Base-by-base conservation (phyloP, 2,329 filamentous ascomycete species). In the Akanthomyces muscarius region DNA sequence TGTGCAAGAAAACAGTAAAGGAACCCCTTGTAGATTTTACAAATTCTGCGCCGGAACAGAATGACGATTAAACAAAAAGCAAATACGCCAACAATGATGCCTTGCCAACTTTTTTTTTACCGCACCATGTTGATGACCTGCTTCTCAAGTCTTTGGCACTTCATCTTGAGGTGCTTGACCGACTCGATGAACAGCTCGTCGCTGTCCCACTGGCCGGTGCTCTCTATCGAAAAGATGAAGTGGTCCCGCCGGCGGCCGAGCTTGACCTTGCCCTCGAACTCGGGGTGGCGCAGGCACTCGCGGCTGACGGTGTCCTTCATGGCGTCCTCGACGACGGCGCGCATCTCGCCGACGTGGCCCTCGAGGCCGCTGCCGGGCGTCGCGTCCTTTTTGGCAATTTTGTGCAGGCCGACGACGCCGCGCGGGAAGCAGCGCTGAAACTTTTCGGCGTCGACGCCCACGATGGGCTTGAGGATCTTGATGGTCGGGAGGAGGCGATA, bases 141-240 rank as follows among this genome's bases (percentile, higher is more conserved):
- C 71, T 86, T 81, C 81, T 89, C 88, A 66, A 94, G 81, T 69
- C 83, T 83, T 72, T 86, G 80, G 68, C 91, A 95, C 81, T 98
- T 98, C 70, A 86, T 81, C 80, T 93, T 97, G 66, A 99, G 78
- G 69, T 92, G 81, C 78, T 89, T 90, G 57, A 99, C 84, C 33
- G 91, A 88, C 78, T 98, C 92, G 63, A 99, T 77, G 80, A 99
- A 98, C 67, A 99, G 82, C 76, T 92, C 88, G 71, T 98, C 94
- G 72, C 92, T 97, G 64, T 95, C 89, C 81, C 92, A 96, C 78
- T 99, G 95, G 6, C 95, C 96, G 0, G 92, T 89, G 80, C 93
- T 97, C 81, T 99, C 95, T 42, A 99, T 84, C 61, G 87, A 89
- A 82, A 95, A 99, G 76, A 99, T 98, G 76, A 99, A 99, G 79